Evolutionary conservation across 2,329 filamentous ascomycete species (phyloP).

Genomic region (Venturia aucupariae): DNA sequence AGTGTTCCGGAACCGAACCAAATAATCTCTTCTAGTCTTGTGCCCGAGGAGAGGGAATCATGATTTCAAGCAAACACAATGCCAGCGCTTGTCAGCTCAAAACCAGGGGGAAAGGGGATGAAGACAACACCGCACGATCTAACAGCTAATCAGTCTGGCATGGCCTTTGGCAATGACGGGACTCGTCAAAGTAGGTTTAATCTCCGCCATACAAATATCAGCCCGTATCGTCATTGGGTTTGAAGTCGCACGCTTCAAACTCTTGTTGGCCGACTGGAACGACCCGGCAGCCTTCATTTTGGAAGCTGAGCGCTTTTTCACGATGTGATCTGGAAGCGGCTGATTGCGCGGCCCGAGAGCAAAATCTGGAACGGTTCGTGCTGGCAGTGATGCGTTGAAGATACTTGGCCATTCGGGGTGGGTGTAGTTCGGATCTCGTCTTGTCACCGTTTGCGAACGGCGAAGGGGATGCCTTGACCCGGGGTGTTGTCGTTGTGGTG

Average conservation of each 20-base stretch:
- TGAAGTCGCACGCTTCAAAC: not conserved
- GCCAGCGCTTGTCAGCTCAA: not conserved
- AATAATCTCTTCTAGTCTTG: not conserved
- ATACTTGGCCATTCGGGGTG: not conserved
- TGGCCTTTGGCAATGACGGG: slow-evolving; percentile 1
- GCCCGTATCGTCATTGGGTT: not conserved
- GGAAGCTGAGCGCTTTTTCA: not conserved
- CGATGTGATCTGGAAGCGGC: not conserved
- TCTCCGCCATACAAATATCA: slow-evolving; percentile 10
- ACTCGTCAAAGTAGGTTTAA: slow-evolving; percentile 7
- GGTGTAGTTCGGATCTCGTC: not conserved
- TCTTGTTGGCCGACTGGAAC: not conserved
- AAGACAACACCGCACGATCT: not conserved
- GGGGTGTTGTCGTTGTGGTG: not conserved
- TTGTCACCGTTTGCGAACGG: not conserved
- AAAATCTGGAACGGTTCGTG: not conserved
- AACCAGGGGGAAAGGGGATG: not conserved
- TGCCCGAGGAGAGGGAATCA: not conserved
- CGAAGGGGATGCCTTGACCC: not conserved
- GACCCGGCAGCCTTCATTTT: not conserved
- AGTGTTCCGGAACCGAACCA: not conserved
- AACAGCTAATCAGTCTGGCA: slow-evolving; percentile 11
- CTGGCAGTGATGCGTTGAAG: not conserved
- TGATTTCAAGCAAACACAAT: not conserved
- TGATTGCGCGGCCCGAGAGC: not conserved